Evolutionary conservation across 768 basidiomycete species (phyloP), one percentile per base, ranked within the genome.

Genomic region (Serendipita sp.): DNA sequence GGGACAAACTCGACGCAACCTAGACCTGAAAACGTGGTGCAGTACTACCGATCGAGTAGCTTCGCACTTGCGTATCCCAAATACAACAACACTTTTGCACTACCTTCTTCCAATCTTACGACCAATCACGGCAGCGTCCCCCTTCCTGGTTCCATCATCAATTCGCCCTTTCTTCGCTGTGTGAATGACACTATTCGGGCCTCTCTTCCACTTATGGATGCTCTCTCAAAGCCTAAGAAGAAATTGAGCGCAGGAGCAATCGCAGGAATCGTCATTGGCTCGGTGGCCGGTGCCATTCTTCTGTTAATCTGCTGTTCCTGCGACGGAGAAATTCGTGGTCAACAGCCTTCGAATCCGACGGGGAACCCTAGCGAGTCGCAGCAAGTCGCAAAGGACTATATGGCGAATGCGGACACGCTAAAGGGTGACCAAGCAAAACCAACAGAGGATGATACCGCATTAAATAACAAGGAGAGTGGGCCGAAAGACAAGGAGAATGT

Each of bases 11-110:
- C 8, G 13, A 36, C 23, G 29, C n/a, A 29, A 27, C 37, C 64
- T 15, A 34, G 60, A 43, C 64, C 64, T 3, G 55, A 64, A 36
- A 53, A 64, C 18, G 64, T 58, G 8, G 33, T 66, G n/a, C 66
- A 67, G 46, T 66, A 66, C 55, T 66, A 66, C 45, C 63, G 66
- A 31, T 63, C 66, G n/a, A 60, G 52, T 29, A 3, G 40, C 3
- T 64, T 66, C 53, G 66, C 58, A 36, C 52, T 66, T n/a, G 46
- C 63, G 37, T 63, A 63, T 23, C 34, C 52, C 3, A 44, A 50
- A 3, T 66, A 66, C 60, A 66, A 66, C 63, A 66, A 66, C 60
- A 66, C 63, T 3, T 23, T 62, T 34, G 40, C 33, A 5, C 23
- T 58, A 31, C 52, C 29, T n/a, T 29, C 48, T 10, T 16, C 37